A percentile compares a stretch with the other conserved stretches of the same genome.
Conservation (phyloP, 192 early-diverging fungal genomes). For the Coemansia sp. region DNA sequence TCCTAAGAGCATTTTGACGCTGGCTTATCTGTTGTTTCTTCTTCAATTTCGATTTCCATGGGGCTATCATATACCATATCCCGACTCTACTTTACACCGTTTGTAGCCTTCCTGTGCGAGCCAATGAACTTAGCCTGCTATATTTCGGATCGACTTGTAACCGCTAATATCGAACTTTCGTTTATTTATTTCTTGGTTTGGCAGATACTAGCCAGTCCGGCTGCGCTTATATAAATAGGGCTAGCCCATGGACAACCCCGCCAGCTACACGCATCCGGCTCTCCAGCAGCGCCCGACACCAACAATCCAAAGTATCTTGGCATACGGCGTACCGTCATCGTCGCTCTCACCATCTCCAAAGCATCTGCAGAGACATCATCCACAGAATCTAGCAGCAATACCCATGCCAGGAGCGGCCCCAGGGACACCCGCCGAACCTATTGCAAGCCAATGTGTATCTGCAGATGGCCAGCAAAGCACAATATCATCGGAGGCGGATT, state of each 20-base stretch:
- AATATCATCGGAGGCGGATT: conserved; percentile 26
- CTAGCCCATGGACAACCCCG: conserved; percentile 34
- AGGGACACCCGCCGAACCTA: conserved; percentile 11
- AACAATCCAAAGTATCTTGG: conserved; percentile 30
- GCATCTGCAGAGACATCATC: background rate
- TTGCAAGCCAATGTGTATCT: conserved; percentile 8
- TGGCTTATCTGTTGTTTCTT: background rate
- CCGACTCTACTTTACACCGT: background rate
- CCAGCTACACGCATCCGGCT: conserved; percentile 15
- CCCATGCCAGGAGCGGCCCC: background rate
- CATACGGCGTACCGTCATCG: conserved; percentile 8
- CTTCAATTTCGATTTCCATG: background rate
- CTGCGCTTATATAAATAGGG: background rate
- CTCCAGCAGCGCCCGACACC: conserved; percentile 27
- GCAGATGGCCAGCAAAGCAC: conserved; percentile 20
- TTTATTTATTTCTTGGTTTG: background rate
- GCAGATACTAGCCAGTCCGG: background rate
- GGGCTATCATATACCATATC: background rate
- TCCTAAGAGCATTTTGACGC: background rate
- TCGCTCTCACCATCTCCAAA: background rate
- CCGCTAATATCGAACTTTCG: background rate
- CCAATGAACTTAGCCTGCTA: background rate
- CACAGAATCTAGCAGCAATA: background rate
- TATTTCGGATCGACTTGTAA: background rate
- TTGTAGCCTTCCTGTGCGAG: background rate